Base-by-base conservation (phyloP, 2,329 filamentous ascomycete species). In the Sporothrix protearum region DNA sequence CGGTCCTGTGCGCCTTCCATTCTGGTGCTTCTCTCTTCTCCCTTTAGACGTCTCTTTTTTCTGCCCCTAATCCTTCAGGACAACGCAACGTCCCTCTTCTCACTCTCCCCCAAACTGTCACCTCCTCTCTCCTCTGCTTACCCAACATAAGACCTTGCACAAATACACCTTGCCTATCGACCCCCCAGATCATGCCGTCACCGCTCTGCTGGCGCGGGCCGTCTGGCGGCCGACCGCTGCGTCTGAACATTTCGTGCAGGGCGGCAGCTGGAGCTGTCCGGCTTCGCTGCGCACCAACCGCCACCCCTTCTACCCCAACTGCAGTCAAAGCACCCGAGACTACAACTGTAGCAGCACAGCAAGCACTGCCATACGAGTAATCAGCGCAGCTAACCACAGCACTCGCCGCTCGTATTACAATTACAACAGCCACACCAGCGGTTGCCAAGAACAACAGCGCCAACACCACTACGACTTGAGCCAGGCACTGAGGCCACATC, bases 401-500 rank as follows among this genome's bases (percentile, higher is more conserved):
- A 53, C 10, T 69, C 49, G 47, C 57, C 64, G 59, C 45, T 42
- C 39, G 51, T 71, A 64, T 36, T 45, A 42, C n/a, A 49, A 33
- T n/a, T 64, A 49, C 64, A 53, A 61, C 49, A n/a, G 53, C 19
- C 36, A 59, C 55, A 47, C 30, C 30, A 61, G n/a, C 33, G n/a
- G n/a, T n/a, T n/a, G n/a, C 33, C 69, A 70, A 39, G 47, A 36
- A 6, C 53, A 51, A 28, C 53, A 51, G 36, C 49, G 57, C 53
- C 45, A 71, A 36, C 57, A 71, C 47, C 63, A 68, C 36, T 36
- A 36, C 25, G 74, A 75, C 75, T 75, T 76, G 69, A 63, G 73
- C 69, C 71, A 75, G 71, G 75, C 73, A 74, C 71, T 77, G 70
- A 78, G 77, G 78, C 77, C 79, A 80, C 78, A 75, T 80, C 78